Percentiles rank a stretch among this genome's conserved stretches.
Evolutionary conservation across 805 yeast genomes (phyloP).

Genomic region (Wickerhamiella nectarea): DNA sequence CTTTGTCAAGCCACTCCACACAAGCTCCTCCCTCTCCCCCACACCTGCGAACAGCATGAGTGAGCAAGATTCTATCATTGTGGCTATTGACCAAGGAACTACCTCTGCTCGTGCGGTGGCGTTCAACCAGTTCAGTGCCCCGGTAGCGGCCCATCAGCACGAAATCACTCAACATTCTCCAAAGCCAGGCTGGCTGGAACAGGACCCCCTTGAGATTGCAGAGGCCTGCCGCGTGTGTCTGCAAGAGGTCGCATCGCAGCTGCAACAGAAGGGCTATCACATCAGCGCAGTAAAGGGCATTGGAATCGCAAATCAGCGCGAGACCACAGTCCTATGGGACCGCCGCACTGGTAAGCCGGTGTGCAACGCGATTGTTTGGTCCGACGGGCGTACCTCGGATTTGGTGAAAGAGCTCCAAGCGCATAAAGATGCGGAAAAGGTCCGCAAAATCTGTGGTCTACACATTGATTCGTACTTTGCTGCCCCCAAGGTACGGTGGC

Average conservation of each 20-base stretch:
- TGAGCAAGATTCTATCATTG: conserved; percentile 12
- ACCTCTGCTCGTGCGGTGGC: conserved; percentile 82
- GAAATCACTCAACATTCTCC: conserved; percentile 48
- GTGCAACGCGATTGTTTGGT: conserved; percentile 88
- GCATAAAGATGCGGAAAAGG: conserved; percentile 40
- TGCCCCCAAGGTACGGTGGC: conserved; percentile 81
- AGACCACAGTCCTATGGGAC: conserved; percentile 79
- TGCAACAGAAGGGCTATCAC: conserved; percentile 22
- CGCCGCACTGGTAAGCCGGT: conserved; percentile 69
- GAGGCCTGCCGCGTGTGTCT: conserved; percentile 73
- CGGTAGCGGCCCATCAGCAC: conserved; percentile 77
- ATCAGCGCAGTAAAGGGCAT: conserved; percentile 46
- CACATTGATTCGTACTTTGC: conserved; percentile 87
- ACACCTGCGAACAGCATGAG: neutral
- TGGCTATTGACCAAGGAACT: conserved; percentile 74
- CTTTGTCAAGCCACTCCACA: neutral
- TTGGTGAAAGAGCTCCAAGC: conserved; percentile 51
- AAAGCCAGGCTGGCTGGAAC: conserved; percentile 66
- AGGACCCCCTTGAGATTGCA: conserved; percentile 71
- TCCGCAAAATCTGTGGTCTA: conserved; percentile 61
- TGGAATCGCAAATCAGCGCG: conserved; percentile 94
- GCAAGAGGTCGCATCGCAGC: conserved; percentile 24
- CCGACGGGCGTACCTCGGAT: conserved; percentile 74
- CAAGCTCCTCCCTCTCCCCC: neutral
- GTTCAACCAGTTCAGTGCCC: conserved; percentile 58